Conservation (phyloP, 2,329 filamentous ascomycete genomes). For the Fusarium sterilihyphosum region DNA sequence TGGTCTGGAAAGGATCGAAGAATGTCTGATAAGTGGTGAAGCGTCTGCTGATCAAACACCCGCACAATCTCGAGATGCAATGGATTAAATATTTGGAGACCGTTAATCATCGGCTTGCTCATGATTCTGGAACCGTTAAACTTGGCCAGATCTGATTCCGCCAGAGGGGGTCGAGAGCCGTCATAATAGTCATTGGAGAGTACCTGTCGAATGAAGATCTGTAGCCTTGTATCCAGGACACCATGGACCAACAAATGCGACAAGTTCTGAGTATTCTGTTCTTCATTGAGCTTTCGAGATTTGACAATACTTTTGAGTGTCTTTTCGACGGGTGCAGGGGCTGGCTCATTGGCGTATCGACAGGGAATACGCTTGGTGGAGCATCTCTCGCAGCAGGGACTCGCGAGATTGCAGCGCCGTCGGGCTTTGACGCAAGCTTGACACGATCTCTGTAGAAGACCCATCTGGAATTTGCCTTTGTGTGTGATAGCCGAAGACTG, state of each 20-base stretch:
- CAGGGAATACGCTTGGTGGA: constrained; percentile 4
- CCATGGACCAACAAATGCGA: background rate
- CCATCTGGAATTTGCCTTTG: background rate
- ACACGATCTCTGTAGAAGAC: background rate
- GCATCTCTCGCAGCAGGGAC: constrained; percentile 6
- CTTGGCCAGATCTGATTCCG: background rate
- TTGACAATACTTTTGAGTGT: background rate
- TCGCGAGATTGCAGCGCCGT: constrained; percentile 2
- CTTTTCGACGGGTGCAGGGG: background rate
- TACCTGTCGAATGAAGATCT: background rate
- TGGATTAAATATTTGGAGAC: background rate
- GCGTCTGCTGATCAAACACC: background rate
- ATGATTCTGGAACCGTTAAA: accelerated
- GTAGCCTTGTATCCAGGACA: background rate
- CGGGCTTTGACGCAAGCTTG: constrained; percentile 2
- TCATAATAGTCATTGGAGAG: background rate
- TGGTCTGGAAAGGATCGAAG: background rate
- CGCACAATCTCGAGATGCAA: background rate
- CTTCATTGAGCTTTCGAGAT: accelerated
- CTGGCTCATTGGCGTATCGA: constrained; percentile 5
- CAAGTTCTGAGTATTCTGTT: accelerated
- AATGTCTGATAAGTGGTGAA: background rate
- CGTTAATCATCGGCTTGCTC: accelerated
- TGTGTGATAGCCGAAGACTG: accelerated
- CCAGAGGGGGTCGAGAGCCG: background rate